Percentiles rank a stretch among this genome's conserved stretches.
Evolutionary conservation across 2,329 filamentous ascomycete genomes (phyloP).

Genomic region (Seiridium unicorne): DNA sequence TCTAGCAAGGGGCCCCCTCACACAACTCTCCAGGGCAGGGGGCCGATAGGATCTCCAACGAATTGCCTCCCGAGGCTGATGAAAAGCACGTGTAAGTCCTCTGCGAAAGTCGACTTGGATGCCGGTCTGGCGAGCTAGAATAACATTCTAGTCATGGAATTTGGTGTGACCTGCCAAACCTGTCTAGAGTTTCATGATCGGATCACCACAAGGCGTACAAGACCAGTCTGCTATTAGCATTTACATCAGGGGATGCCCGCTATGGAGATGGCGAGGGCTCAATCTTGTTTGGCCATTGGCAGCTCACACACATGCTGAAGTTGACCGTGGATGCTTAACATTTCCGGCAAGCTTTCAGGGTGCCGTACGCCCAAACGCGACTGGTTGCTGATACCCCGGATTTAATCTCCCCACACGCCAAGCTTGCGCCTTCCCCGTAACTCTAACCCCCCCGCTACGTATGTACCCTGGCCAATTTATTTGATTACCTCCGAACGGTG

Average conservation of each 20-base stretch:
- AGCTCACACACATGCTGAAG: background rate
- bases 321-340: background rate
- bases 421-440: background rate
- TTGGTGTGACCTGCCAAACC: background rate
- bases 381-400: background rate
- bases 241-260: no score
- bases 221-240: no score
- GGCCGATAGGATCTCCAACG: background rate
- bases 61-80: constrained; percentile 1
- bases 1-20: background rate
- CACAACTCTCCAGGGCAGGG: background rate
- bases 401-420: constrained; percentile 3
- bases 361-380: background rate
- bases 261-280: no score
- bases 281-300: no score
- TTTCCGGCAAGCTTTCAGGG: background rate
- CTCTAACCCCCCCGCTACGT: background rate
- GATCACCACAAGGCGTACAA: background rate
- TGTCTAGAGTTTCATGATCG: background rate
- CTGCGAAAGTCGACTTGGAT: background rate
- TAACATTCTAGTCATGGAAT: background rate
- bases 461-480: background rate
- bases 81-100: background rate
- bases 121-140: background rate
- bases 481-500: background rate